Conservation (phyloP, 257 asterid genomes). For the Solanum verrucosum region DNA sequence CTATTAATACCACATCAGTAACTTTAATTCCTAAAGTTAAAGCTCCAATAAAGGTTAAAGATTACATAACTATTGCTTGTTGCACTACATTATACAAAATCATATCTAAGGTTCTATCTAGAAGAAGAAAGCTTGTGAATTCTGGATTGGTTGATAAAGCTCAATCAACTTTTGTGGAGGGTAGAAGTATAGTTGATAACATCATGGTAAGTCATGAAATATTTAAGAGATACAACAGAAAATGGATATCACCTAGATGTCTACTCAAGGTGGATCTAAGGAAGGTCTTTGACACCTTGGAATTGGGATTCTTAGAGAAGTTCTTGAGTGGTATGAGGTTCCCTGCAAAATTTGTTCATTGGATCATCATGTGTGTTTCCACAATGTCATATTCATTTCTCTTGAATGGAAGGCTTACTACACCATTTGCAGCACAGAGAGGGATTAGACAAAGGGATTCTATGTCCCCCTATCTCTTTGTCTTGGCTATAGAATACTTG, state of each 20-base stretch:
- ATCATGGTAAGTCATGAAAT: not conserved
- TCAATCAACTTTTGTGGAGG: not conserved
- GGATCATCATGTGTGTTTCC: not conserved
- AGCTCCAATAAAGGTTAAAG: not conserved
- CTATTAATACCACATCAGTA: not conserved
- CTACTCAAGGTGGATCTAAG: not conserved
- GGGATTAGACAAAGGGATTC: not conserved
- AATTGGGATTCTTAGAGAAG: not conserved
- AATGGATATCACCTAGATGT: not conserved
- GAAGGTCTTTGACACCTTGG: not conserved
- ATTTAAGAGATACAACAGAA: not conserved
- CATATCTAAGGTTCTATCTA: not conserved
- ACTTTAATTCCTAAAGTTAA: not conserved
- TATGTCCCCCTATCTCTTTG: not conserved
- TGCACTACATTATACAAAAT: not conserved
- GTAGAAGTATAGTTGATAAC: not conserved
- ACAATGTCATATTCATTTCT: not conserved
- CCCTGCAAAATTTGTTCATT: not conserved
- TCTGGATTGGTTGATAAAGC: not conserved
- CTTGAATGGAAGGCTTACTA: not conserved
- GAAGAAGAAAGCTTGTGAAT: not conserved
- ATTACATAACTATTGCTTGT: not conserved
- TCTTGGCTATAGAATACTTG: not conserved
- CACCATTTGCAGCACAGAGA: not conserved
- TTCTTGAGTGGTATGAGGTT: not conserved